Conservation (phyloP, 345 rosid species). For the Camelina sativa region DNA sequence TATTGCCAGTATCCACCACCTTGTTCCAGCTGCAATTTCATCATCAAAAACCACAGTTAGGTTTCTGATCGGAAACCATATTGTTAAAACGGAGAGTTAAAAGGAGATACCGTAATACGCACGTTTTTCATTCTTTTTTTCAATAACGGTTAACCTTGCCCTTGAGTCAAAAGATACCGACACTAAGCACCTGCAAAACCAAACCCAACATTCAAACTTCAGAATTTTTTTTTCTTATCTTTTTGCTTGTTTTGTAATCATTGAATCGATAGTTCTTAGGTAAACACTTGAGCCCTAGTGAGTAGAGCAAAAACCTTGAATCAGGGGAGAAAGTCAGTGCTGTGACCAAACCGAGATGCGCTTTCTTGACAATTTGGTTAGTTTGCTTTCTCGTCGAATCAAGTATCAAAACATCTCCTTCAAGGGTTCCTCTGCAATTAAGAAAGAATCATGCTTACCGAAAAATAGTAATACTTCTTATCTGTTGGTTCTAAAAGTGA, state of each 20-base stretch:
- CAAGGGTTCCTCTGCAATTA: conserved; percentile 66
- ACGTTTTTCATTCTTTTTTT: conserved; percentile 35
- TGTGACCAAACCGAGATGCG: conserved; percentile 88
- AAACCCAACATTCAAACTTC: conserved; percentile 23
- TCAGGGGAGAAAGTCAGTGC: conserved; percentile 79
- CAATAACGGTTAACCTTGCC: conserved; percentile 71
- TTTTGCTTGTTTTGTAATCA: conserved; percentile 20
- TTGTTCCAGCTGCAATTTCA: conserved; percentile 42
- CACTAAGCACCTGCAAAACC: conserved; percentile 65
- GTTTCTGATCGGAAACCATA: neutral
- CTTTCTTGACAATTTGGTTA: conserved; percentile 58
- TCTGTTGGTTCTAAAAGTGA: neutral
- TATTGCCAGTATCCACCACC: conserved; percentile 10
- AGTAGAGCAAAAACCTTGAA: conserved; percentile 65
- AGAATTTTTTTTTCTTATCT: neutral
- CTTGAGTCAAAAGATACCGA: conserved; percentile 93
- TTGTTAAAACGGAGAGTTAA: neutral
- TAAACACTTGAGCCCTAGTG: neutral
- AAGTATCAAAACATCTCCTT: conserved; percentile 70
- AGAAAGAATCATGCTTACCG: neutral
- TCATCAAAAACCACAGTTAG: conserved; percentile 12
- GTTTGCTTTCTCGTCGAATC: conserved; percentile 55
- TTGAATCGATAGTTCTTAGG: neutral
- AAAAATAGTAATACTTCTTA: neutral
- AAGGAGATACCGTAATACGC: neutral